Evolutionary conservation across 2,329 filamentous ascomycete genomes (phyloP).

Genomic region (Colletotrichum incanum): DNA sequence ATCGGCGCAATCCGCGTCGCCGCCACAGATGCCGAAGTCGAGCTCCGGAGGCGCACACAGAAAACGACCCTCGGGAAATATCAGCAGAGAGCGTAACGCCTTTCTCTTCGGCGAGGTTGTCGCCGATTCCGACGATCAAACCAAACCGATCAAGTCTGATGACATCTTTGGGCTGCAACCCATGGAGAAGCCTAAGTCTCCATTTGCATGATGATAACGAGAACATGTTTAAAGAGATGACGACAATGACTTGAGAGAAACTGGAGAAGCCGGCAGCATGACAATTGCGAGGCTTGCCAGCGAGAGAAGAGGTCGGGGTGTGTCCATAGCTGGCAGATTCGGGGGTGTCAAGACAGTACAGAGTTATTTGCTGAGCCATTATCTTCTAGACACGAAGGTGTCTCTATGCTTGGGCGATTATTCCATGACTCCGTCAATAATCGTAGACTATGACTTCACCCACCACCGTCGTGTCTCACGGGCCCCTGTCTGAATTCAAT

Average conservation of each 20-base stretch:
- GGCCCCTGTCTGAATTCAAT: background rate
- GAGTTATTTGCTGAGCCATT: background rate
- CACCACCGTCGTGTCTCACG: background rate
- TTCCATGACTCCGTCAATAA: background rate
- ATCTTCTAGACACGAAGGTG: background rate
- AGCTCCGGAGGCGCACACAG: constrained; percentile 50
- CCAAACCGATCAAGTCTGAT: constrained; percentile 56
- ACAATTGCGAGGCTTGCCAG: background rate
- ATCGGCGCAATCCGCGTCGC: constrained; percentile 52
- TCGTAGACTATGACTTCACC: too few relatives aligned
- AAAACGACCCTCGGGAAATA: constrained; percentile 60
- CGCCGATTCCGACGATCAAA: constrained; percentile 53
- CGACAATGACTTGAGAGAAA: constrained; percentile 8
- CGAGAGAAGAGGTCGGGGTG: background rate
- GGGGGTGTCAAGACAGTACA: background rate
- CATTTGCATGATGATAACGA: constrained; percentile 29
- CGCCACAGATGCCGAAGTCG: constrained; percentile 47
- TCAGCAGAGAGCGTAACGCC: constrained; percentile 69
- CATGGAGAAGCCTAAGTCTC: constrained; percentile 49
- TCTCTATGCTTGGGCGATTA: background rate
- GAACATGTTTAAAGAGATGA: constrained; percentile 14
- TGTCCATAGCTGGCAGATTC: constrained; percentile 2
- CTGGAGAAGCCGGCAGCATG: background rate
- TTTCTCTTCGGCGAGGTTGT: constrained; percentile 73
- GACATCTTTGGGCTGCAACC: constrained; percentile 72